phyloP scores from a whole-genome alignment of 257 asterid genomes.

The Oldenlandia corymbosa region DNA sequence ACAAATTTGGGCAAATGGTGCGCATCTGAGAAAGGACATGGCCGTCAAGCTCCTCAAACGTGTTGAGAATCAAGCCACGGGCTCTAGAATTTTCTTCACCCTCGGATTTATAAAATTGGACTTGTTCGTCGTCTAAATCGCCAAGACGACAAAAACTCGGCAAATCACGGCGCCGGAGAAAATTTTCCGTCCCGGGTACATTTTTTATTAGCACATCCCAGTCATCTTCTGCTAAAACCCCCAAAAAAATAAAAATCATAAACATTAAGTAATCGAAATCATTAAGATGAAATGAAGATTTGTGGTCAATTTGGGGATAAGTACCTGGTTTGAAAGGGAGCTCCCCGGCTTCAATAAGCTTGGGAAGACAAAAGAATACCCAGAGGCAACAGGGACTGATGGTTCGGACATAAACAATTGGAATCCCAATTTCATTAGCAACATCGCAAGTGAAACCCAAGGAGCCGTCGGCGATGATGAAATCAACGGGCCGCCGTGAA shows the following conservation, averaged over 20 bases:
- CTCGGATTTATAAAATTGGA: slow-evolving; percentile 19
- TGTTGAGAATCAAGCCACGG: slow-evolving; percentile 47
- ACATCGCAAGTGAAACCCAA: slow-evolving; percentile 50
- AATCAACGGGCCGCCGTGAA: too few species aligned
- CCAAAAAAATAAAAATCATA: too few species aligned
- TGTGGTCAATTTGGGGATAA: too few species aligned
- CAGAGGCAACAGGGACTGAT: slow-evolving; percentile 51
- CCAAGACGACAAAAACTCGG: slow-evolving; percentile 23
- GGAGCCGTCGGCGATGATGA: slow-evolving; percentile 39
- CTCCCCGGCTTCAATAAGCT: slow-evolving; percentile 56
- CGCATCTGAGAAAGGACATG: slow-evolving; percentile 40
- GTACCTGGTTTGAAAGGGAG: slow-evolving; percentile 22
- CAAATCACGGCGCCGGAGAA: slow-evolving; percentile 34
- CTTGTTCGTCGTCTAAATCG: slow-evolving; percentile 17
- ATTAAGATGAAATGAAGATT: too few species aligned
- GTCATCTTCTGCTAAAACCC: slow-evolving; percentile 28
- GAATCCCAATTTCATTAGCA: slow-evolving; percentile 50
- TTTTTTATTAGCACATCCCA: slow-evolving; percentile 35
- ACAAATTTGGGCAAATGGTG: slow-evolving; percentile 38
- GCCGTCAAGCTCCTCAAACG: slow-evolving; percentile 60
- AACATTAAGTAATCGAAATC: too few species aligned
- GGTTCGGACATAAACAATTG: slow-evolving; percentile 49
- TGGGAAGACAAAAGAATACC: slow-evolving; percentile 42
- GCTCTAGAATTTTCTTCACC: slow-evolving; percentile 34
- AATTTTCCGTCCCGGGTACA: slow-evolving; percentile 24